A percentile compares a stretch with the other conserved stretches of the same genome.
Evolutionary conservation across 2,329 filamentous ascomycete genomes (phyloP).

Genomic region (Fusarium subglutinans): DNA sequence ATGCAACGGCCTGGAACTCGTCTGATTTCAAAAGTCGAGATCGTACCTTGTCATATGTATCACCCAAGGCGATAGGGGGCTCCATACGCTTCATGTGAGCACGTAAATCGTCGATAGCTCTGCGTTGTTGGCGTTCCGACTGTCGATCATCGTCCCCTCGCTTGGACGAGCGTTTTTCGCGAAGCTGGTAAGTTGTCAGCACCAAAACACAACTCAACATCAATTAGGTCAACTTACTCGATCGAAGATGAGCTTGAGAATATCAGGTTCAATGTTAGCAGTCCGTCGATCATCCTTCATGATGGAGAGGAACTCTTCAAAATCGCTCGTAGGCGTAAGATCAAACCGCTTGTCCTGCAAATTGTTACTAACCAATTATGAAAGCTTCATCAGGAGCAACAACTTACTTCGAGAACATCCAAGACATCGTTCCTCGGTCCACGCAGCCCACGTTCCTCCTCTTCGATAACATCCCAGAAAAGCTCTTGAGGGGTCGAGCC

Average conservation of each 20-base stretch:
- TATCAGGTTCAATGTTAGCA: conserved; percentile 84
- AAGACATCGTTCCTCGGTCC: conserved; percentile 83
- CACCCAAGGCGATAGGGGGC: conserved; percentile 78
- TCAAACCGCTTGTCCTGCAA: conserved; percentile 88
- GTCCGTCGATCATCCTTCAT: conserved; percentile 89
- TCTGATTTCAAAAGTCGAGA: conserved; percentile 80
- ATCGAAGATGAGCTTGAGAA: conserved; percentile 83
- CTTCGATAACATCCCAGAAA: conserved; percentile 95
- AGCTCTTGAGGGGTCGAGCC: conserved; percentile 90
- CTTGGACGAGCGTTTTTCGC: conserved; percentile 83
- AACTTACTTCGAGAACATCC: conserved; percentile 85
- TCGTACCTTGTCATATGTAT: conserved; percentile 90
- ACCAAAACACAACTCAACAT: not conserved
- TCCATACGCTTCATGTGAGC: conserved; percentile 90
- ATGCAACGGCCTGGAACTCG: conserved; percentile 84
- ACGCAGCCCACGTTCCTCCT: conserved; percentile 88
- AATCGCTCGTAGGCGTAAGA: conserved; percentile 83
- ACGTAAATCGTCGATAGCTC: conserved; percentile 84
- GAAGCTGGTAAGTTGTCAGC: conserved; percentile 62
- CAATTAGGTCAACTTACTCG: conserved; percentile 61
- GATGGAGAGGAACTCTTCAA: conserved; percentile 86
- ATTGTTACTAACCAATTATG: conserved; percentile 15
- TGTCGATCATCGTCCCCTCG: conserved; percentile 86
- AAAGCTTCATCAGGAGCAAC: not conserved
- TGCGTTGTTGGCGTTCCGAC: conserved; percentile 85